A percentile compares a stretch with the other conserved stretches of the same genome.
Conservation (phyloP, 1,284 basidiomycete species). For the Marasmius tenuissimus region DNA sequence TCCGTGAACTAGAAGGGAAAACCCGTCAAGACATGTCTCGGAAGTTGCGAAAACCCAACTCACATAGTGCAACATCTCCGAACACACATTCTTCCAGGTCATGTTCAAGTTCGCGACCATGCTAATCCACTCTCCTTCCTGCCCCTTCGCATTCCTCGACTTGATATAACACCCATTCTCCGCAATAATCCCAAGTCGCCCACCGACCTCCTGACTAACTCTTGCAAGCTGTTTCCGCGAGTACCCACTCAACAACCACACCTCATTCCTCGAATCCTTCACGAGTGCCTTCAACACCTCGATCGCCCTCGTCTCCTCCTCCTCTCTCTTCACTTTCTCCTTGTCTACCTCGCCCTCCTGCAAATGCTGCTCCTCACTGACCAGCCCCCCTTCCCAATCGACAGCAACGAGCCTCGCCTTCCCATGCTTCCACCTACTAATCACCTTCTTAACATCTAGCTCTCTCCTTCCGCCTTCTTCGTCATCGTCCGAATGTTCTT, state of each 20-base stretch:
- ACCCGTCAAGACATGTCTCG: not conserved
- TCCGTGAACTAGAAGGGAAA: constrained; percentile 85
- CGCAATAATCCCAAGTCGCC: constrained; percentile 74
- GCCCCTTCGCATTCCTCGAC: constrained; percentile 41
- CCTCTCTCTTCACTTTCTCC: constrained; percentile 31
- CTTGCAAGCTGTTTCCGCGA: constrained; percentile 64
- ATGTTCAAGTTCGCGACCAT: constrained; percentile 80
- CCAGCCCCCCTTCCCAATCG: constrained; percentile 80
- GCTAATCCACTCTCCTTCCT: constrained; percentile 62
- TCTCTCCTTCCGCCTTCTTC: constrained; percentile 6
- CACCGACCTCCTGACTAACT: constrained; percentile 58
- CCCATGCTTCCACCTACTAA: constrained; percentile 65
- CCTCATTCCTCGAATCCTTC: constrained; percentile 69
- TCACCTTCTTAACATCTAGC: constrained; percentile 51
- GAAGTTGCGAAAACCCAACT: constrained; percentile 33
- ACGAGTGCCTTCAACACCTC: constrained; percentile 60
- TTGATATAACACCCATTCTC: constrained; percentile 89
- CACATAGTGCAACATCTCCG: constrained; percentile 83
- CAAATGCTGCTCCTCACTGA: constrained; percentile 2
- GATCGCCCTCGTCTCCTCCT: constrained; percentile 56
- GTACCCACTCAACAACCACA: constrained; percentile 83
- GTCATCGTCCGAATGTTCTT: not conserved
- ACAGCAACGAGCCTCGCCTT: constrained; percentile 68
- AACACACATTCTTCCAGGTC: constrained; percentile 75
- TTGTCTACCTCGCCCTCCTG: constrained; percentile 46